Evolutionary conservation across 495 filamentous ascomycete genomes (phyloP).

Genomic region (Penicillium turbatum): DNA sequence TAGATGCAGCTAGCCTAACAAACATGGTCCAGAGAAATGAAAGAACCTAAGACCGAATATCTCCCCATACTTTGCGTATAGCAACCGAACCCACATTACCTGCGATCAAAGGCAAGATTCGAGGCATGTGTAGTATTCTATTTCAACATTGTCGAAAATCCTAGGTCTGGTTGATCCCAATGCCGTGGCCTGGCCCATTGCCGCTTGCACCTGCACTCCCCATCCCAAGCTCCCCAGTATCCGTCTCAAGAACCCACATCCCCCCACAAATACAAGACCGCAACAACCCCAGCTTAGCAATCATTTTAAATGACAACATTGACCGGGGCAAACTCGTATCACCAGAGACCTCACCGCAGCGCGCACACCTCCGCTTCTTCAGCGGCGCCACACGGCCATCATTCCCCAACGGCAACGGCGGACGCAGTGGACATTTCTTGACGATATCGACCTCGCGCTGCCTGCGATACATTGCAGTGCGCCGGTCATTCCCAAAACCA

Average conservation of each 20-base stretch:
- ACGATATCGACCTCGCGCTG: conserved; percentile 42
- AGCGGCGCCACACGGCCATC: conserved; percentile 9
- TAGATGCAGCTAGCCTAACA: too few species aligned
- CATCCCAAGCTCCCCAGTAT: conserved; percentile 9
- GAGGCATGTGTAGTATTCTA: background rate
- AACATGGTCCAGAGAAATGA: too few species aligned
- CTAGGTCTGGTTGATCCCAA: background rate
- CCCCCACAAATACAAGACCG: conserved; percentile 44
- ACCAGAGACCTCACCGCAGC: conserved; percentile 42
- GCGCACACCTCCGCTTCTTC: conserved; percentile 35
- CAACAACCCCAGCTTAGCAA: conserved; percentile 38
- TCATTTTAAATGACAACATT: conserved; percentile 37
- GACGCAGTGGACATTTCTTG: conserved; percentile 38
- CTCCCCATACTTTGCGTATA: background rate
- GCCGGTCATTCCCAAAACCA: conserved; percentile 41
- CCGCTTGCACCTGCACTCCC: background rate
- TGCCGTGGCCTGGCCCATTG: background rate
- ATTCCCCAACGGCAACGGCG: conserved; percentile 6
- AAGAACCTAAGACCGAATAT: background rate
- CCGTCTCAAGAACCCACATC: conserved; percentile 39
- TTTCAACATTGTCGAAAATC: background rate
- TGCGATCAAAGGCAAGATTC: background rate
- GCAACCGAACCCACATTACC: background rate
- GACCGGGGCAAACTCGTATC: conserved; percentile 34
- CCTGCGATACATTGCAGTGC: conserved; percentile 35